Percentiles rank a stretch among this genome's conserved stretches.
Conservation (phyloP, 2,329 filamentous ascomycete species). For the Grosmannia penicillata region DNA sequence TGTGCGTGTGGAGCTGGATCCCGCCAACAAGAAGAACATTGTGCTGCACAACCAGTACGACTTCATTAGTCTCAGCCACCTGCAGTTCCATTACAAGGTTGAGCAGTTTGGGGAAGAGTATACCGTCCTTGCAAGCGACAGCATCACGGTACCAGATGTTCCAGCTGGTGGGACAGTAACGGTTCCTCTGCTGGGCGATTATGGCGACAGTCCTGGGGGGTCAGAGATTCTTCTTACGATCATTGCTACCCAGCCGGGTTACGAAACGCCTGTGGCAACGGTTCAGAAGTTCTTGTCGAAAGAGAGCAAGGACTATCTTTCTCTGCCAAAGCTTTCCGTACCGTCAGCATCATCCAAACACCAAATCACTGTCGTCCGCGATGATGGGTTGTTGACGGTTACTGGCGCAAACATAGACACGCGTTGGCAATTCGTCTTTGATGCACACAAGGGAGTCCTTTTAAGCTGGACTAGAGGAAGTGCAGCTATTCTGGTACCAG, state of each 20-base stretch:
- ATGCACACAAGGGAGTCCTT: slow-evolving; percentile 27
- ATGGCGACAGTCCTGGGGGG: slow-evolving; percentile 26
- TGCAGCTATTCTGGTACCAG: slow-evolving; percentile 18
- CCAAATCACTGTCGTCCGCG: slow-evolving; percentile 10
- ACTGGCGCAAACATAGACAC: slow-evolving; percentile 10
- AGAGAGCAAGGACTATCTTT: slow-evolving; percentile 9
- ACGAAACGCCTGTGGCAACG: slow-evolving; percentile 41
- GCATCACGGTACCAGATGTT: slow-evolving; percentile 25
- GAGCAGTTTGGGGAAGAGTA: slow-evolving; percentile 26
- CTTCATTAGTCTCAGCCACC: slow-evolving; percentile 28
- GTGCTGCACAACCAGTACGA: slow-evolving; percentile 33
- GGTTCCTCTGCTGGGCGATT: slow-evolving; percentile 16
- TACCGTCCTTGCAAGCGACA: slow-evolving; percentile 18
- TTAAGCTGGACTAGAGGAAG: slow-evolving; percentile 24
- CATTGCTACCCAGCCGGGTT: slow-evolving; percentile 10
- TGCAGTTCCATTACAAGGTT: slow-evolving; percentile 27
- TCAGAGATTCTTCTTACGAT: slow-evolving; percentile 5
- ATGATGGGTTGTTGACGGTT: neutral
- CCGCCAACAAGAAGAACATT: neutral
- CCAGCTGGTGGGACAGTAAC: slow-evolving; percentile 21
- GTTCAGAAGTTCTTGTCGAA: slow-evolving; percentile 28
- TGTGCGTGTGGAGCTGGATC: slow-evolving; percentile 16
- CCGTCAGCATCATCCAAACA: slow-evolving; percentile 10
- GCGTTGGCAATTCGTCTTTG: slow-evolving; percentile 28
- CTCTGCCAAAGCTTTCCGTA: slow-evolving; percentile 7